Conservation (phyloP, 495 filamentous ascomycete species). For the Lophiotrema nucula region DNA sequence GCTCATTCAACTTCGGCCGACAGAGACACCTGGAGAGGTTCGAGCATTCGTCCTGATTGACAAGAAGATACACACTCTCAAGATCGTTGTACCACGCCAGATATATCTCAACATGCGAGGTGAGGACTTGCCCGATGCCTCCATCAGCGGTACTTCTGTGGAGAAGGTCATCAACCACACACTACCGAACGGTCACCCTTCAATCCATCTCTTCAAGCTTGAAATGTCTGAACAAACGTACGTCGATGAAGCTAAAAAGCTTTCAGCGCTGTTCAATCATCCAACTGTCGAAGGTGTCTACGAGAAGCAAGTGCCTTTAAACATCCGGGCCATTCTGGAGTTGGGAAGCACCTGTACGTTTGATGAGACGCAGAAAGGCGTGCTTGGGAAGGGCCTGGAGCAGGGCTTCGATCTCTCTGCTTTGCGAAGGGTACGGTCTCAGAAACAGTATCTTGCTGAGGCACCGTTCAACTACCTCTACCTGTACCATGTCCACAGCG, state of each 20-base stretch:
- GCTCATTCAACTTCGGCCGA: constrained; percentile 78
- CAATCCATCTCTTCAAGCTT: constrained; percentile 90
- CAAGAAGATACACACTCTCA: constrained; percentile 80
- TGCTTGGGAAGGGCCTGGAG: constrained; percentile 88
- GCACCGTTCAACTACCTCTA: constrained; percentile 76
- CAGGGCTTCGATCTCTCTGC: constrained; percentile 86
- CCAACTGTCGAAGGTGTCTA: constrained; percentile 95
- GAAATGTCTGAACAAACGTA: constrained; percentile 86
- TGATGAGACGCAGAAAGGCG: constrained; percentile 83
- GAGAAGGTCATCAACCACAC: constrained; percentile 85
- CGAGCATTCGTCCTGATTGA: constrained; percentile 90
- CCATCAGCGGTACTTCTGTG: constrained; percentile 79
- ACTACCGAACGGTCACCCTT: constrained; percentile 91
- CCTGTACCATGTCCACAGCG: constrained; percentile 85
- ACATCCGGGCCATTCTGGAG: constrained; percentile 78
- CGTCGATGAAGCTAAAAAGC: constrained; percentile 75
- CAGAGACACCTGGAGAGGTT: constrained; percentile 79
- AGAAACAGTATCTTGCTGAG: constrained; percentile 64
- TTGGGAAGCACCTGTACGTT: constrained; percentile 94
- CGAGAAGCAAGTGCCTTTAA: constrained; percentile 85
- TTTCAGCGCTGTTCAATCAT: constrained; percentile 81
- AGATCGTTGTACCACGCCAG: constrained; percentile 83
- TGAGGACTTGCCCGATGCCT: constrained; percentile 81
- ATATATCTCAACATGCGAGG: constrained; percentile 89
- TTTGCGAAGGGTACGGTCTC: constrained; percentile 63